These are phyloP conservation scores for Apiotrichum gracile DNA, from an alignment of 1,284 basidiomycete genomes.

Conservation along the genomic window DNA sequence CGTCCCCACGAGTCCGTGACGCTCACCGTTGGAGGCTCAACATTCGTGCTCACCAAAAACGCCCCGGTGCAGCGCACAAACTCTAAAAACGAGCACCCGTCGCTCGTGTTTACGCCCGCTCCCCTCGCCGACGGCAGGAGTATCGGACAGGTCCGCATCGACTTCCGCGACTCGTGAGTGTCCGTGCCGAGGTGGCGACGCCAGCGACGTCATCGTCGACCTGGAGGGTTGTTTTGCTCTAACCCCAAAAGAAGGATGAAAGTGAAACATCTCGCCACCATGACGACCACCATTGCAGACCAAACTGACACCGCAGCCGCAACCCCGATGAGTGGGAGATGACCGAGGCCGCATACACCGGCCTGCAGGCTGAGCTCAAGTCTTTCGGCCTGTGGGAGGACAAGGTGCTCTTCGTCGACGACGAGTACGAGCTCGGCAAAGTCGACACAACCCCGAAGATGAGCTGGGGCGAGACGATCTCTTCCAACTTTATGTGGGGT, in stretches of 20 bases:
- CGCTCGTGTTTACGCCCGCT: slow-evolving; percentile 40
- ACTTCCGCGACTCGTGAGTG: slow-evolving; percentile 35
- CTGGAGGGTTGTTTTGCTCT: too few relatives aligned
- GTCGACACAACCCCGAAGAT: slow-evolving; percentile 16
- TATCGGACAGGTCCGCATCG: slow-evolving; percentile 42
- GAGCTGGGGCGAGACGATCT: slow-evolving; percentile 42
- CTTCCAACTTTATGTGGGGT: slow-evolving; percentile 11
- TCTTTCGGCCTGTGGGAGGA: slow-evolving; percentile 38
- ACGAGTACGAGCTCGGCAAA: slow-evolving; percentile 39
- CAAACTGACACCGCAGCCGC: slow-evolving; percentile 12
- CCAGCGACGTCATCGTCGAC: not conserved
- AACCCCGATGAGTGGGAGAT: slow-evolving; percentile 41
- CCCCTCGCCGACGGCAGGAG: slow-evolving; percentile 30
- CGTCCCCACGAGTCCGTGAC: slow-evolving; percentile 33
- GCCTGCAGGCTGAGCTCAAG: slow-evolving; percentile 35
- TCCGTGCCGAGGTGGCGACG: not conserved
- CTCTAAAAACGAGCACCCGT: slow-evolving; percentile 37
- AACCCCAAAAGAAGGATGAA: not conserved
- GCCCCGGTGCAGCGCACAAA: slow-evolving; percentile 37
- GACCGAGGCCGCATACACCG: slow-evolving; percentile 27
- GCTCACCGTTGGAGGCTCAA: slow-evolving; percentile 32
- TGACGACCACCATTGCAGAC: too few relatives aligned
- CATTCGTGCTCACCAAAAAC: slow-evolving; percentile 35
- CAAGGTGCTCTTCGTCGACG: slow-evolving; percentile 39
- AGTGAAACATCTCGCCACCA: not conserved